Evolutionary conservation across 345 rosid genomes (phyloP), one percentile per base, ranked within the genome.

Genomic region (Gossypium turneri): DNA sequence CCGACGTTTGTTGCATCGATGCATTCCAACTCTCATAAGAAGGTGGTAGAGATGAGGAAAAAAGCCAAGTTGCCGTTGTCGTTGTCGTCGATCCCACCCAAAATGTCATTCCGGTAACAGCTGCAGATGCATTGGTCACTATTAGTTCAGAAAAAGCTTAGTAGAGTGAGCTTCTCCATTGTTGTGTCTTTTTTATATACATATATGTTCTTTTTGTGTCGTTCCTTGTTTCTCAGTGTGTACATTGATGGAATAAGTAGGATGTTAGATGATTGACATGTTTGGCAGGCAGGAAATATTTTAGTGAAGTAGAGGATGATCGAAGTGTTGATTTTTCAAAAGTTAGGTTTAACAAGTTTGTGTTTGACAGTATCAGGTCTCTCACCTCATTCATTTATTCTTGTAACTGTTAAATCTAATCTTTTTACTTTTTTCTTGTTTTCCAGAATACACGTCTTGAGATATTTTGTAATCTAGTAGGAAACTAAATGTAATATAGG

Each of bases 1-100:
- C 98, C 98, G 0, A 91, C 92, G 4, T 93, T 90, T 62, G 75
- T 83, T 75, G 86, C 94, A 8, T 53, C 90, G 0, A 0, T 84
- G 76, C 98, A 94, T 79, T 94, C 97, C 3, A 94, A 94, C 76
- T 87, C 90, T 3, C 95, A 94, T 82, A 85, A 85, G 88, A 91
- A 81, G 90, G 89, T 94, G 20, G 38, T 90, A 17, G 96, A 91
- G 86, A 89, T 92, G 94, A 85, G 96, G 76, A 92, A 77, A 82
- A 85, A 85, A 79, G 56, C 66, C 57, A 66, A 59, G 72, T 77
- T 38, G 66, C 70, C 17, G 19, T 72, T 80, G 9, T 47, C 69
- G 9, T 47, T 80, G 9, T 47, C 69, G 9, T 47, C 69, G 10
- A 56, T 19, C 53, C 67, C 38, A 53, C 60, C 73, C 56, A 80